Conservation (phyloP, 768 basidiomycete species). For the Collybia sordida region DNA sequence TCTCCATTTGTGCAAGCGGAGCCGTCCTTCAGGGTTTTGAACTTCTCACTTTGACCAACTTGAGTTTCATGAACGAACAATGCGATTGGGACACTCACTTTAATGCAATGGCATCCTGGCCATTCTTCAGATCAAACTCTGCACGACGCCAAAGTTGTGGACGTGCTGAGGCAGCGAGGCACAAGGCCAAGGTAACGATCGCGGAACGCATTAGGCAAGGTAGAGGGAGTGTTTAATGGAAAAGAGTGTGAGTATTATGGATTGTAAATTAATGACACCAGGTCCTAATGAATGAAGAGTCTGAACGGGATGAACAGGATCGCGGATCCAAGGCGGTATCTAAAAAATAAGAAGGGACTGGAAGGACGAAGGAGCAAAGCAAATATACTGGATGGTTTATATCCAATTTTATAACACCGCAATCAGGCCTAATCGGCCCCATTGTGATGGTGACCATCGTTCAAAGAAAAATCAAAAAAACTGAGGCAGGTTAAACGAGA, state of each 20-base stretch:
- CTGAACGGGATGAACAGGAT: slow-evolving; percentile 15
- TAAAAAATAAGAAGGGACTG: too few species aligned
- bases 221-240: slow-evolving; percentile 4
- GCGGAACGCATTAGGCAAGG: slow-evolving; percentile 36
- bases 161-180: slow-evolving; percentile 30
- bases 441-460: too few species aligned
- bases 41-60: slow-evolving; percentile 25
- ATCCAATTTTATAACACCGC: too few species aligned
- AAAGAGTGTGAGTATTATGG: slow-evolving; percentile 2
- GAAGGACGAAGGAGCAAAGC: too few species aligned
- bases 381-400: too few species aligned
- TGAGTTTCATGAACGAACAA: not conserved
- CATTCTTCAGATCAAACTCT: slow-evolving; percentile 34
- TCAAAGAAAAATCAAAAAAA: too few species aligned
- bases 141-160: slow-evolving; percentile 33
- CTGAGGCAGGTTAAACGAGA: too few species aligned
- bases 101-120: slow-evolving; percentile 37
- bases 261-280: too few species aligned
- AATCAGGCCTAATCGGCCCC: too few species aligned
- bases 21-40: slow-evolving; percentile 29
- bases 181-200: slow-evolving; percentile 34
- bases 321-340: slow-evolving; percentile 7
- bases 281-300: not conserved
- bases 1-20: slow-evolving; percentile 37
- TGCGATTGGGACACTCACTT: slow-evolving; percentile 31